Evolutionary conservation across 108 stramenopile genomes (phyloP), one percentile per base, ranked within the genome.

Genomic region (Fragilaria crotonensis): DNA sequence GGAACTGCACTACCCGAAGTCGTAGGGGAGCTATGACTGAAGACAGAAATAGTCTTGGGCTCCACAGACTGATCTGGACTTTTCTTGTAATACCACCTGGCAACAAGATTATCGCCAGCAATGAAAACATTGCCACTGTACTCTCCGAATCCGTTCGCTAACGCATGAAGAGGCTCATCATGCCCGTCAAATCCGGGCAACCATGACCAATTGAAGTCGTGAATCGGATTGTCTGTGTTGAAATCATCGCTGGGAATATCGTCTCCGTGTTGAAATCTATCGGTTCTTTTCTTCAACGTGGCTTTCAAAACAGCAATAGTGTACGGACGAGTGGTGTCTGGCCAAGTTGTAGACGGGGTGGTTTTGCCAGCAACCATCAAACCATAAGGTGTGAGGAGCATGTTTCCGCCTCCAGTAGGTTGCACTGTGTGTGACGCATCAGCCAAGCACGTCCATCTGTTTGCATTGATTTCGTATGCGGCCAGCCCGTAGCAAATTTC

Each of bases 171-270:
- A 0, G 94, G 90, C 59, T 94, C 93, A 54, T 90, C 75, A 54
- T 83, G 81, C 0, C 96, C 96, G 11, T 86, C 60, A 57, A 96
- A 97, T 1, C 94, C 96, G 20, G 96, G 95, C 17, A 97, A 66
- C 96, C 96, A 97, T 25, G 90, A 85, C 96, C 96, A 97, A 32
- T 83, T 75, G 58, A 89, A 95, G 45, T 85, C 83, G 33, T 86
- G 85, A 25, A 52, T 64, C 48, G 51, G 56, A 26, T 70, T 66
- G 19, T 64, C 46, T 17, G 18, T 33, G 21, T 45, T 62, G 19
- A 63, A 62, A 33, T 76, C 68, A 33, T 67, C 67, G 21, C 62
- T 45, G 18, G 55, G 36, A 44, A 64, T 60, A 4, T 47, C 41
- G 2, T 47, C 45, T 28, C 49, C 41, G 7, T 53, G 22, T 0